These are phyloP conservation scores for Exserohilum rostratum DNA, from an alignment of 2,329 filamentous ascomycete species.

Conservation along the genomic window DNA sequence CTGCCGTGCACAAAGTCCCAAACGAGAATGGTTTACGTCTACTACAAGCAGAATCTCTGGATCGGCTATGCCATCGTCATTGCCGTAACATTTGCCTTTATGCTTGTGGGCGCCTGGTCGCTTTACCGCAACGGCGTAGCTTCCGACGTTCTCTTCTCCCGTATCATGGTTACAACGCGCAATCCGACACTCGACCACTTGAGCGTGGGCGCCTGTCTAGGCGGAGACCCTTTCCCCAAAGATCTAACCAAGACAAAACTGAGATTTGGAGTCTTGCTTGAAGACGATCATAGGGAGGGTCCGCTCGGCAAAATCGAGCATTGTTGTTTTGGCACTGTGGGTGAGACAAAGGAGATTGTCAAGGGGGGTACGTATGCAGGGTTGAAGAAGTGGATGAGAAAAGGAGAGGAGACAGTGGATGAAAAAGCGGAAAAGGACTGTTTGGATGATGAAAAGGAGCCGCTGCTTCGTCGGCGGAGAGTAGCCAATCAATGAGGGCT, in stretches of 20 bases:
- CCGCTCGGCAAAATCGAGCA: conserved; percentile 45
- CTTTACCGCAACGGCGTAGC: conserved; percentile 47
- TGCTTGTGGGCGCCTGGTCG: conserved; percentile 40
- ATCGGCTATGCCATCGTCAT: conserved; percentile 47
- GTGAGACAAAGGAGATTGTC: conserved; percentile 47
- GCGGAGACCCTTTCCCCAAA: conserved; percentile 50
- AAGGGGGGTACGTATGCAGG: conserved; percentile 48
- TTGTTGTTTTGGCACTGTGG: conserved; percentile 47
- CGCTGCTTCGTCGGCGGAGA: not conserved
- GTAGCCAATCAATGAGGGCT: no score
- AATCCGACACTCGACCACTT: conserved; percentile 48
- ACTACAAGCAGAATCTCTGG: conserved; percentile 42
- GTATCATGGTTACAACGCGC: conserved; percentile 47
- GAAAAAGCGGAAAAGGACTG: no score
- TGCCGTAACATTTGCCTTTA: conserved; percentile 32
- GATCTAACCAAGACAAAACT: conserved; percentile 47
- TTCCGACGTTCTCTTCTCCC: conserved; percentile 44
- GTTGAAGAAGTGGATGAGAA: conserved; percentile 14
- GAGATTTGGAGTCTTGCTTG: conserved; percentile 48
- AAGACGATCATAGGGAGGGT: conserved; percentile 43
- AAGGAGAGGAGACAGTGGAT: not conserved
- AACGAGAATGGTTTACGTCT: conserved; percentile 38
- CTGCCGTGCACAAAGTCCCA: conserved; percentile 38
- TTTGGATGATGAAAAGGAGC: no score
- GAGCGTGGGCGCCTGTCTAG: conserved; percentile 49